These are phyloP conservation scores for Endothia cerciana DNA, from an alignment of 2,329 filamentous ascomycete species.

Conservation along the genomic window DNA sequence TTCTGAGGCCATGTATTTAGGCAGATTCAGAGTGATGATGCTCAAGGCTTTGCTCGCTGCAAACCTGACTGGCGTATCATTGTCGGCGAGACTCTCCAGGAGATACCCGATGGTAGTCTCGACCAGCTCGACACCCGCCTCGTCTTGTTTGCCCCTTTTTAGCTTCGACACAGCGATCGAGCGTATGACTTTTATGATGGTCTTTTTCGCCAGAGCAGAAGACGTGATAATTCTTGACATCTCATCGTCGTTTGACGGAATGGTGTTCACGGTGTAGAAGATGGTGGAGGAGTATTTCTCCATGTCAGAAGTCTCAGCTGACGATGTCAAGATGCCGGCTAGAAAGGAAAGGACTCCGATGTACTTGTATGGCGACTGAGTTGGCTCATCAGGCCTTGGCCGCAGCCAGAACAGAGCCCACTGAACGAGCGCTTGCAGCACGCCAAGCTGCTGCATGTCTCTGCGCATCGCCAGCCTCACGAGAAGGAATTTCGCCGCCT, in stretches of 20 bases:
- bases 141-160: constrained; percentile 50
- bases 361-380: constrained; percentile 69
- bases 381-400: constrained; percentile 42
- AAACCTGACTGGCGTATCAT: constrained; percentile 87
- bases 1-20: constrained; percentile 79
- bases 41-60: constrained; percentile 92
- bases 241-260: constrained; percentile 48
- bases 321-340: constrained; percentile 70
- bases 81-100: constrained; percentile 78
- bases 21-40: constrained; percentile 79
- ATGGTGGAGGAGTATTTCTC: constrained; percentile 66
- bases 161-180: constrained; percentile 71
- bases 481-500: constrained; percentile 82
- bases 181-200: constrained; percentile 82
- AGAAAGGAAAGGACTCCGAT: constrained; percentile 82
- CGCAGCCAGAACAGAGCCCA: constrained; percentile 71
- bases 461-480: constrained; percentile 80
- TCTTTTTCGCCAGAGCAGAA: constrained; percentile 80
- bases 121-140: constrained; percentile 58
- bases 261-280: constrained; percentile 63
- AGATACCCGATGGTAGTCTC: constrained; percentile 84
- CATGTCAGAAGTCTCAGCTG: constrained; percentile 76
- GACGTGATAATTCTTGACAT: constrained; percentile 61
- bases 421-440: constrained; percentile 68
- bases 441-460: constrained; percentile 81